Evolutionary conservation across 176 grass and related monocot species (phyloP), one percentile per base, ranked within the genome.

Genomic region (Avena atlantica): DNA sequence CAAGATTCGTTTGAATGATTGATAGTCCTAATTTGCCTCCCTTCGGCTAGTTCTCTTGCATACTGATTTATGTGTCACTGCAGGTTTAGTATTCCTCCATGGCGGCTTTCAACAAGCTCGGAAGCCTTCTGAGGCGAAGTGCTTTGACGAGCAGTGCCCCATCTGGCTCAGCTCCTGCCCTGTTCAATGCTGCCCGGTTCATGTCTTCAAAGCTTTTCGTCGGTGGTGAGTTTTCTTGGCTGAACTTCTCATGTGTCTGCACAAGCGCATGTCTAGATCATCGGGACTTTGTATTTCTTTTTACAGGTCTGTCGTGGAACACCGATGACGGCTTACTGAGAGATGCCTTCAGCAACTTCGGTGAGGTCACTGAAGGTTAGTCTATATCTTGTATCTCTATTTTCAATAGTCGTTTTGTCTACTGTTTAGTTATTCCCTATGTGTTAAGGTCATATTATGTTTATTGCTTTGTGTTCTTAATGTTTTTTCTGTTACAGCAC

Each of bases 171-270:
- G 69, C 80, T 34, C 90, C 89, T 81, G 79, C 79, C 13, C 42
- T 96, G 59, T 91, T 96, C 81, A 91, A 85, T 21, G 82, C 89
- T 25, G 73, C 83, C 50, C 89, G 92, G 1, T 87, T 88, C 56
- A 94, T 99, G 94, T 93, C 87, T 36, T 69, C 89, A 2, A 99
- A 94, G 69, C 92, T 99, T 83, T 99, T 94, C 11, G 57, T 99
- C 3, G 97, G 94, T 1, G 97, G 97, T 99, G 84, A 85, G 81
- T 79, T 52, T 81, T 72, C 19, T 55, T n/a, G 4, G 16, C 1
- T 5, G 12, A 2, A 9, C n/a, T 12, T 9, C 52, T 57, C 55
- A 16, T 52, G 7, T 61, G 45, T 73, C 17, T 37, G 13, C 21
- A 24, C 13, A 9, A 50, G 8, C 31, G 8, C 31, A 27, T 61